These are phyloP conservation scores for Leccinum variabile DNA, from an alignment of 1,284 basidiomycete species.

Conservation along the genomic window DNA sequence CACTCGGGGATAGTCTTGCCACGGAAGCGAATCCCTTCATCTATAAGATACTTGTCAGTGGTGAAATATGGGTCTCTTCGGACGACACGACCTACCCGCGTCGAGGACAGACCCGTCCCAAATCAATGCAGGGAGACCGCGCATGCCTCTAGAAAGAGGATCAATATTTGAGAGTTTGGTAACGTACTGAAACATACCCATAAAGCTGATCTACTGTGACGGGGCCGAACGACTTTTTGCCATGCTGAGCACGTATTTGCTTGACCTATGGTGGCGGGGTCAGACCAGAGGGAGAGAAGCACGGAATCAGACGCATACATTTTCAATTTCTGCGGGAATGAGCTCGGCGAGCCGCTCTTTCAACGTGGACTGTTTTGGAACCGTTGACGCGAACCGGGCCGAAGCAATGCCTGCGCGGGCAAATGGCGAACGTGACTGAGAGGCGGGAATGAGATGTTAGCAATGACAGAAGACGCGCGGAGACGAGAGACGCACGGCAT, in stretches of 20 bases:
- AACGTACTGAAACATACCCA: constrained; percentile 48
- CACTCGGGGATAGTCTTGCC: constrained; percentile 91
- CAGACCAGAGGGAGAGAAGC: constrained; percentile 4
- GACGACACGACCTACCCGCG: constrained; percentile 49
- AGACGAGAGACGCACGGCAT: constrained; percentile 42
- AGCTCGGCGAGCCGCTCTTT: constrained; percentile 90
- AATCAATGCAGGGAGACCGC: constrained; percentile 83
- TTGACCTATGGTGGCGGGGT: constrained; percentile 60
- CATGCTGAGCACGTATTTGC: constrained; percentile 78
- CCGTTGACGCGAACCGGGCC: constrained; percentile 64
- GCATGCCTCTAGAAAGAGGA: constrained; percentile 76
- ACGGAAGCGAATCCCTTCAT: constrained; percentile 96
- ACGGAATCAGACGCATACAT: constrained; percentile 46
- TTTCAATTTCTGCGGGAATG: constrained; percentile 87
- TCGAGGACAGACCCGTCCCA: constrained; percentile 98
- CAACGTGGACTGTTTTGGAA: constrained; percentile 71
- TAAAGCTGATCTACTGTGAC: constrained; percentile 91
- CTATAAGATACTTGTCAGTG: constrained; percentile 39
- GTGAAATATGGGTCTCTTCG: background rate
- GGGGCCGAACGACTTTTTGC: constrained; percentile 88
- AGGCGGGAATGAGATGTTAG: constrained; percentile 20
- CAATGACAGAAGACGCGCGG: background rate
- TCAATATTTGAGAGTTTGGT: background rate
- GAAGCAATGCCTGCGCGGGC: constrained; percentile 47
- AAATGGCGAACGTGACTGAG: constrained; percentile 47